Base-by-base conservation (phyloP, 2,329 filamentous ascomycete genomes). In the Cyanodermella asteris region DNA sequence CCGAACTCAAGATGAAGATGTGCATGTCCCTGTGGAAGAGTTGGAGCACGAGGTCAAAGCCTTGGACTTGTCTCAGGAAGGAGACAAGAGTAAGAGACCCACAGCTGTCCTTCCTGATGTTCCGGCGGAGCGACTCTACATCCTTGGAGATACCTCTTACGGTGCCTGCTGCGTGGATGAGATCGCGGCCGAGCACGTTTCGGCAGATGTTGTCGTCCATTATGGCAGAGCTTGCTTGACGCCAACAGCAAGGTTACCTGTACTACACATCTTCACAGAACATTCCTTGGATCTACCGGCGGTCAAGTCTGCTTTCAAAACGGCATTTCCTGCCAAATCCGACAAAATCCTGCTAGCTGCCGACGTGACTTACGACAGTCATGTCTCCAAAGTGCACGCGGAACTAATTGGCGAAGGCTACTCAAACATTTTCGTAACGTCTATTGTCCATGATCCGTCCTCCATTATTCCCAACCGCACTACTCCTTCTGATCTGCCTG, bases 111-210 rank as follows among this genome's bases (percentile, higher is more conserved):
- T 48, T 3, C 42, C 46, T 6, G n/a, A n/a, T n/a, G n/a, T n/a
- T n/a, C n/a, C n/a, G n/a, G 52, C 49, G 21, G 48, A 51, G 27
- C 49, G 59, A 32, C 57, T 94, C 26, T 91, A 76, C 38, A 82
- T 97, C 31, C 56, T 97, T 11, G 87, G 74, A 16, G 87, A 97
- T 47, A 94, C 87, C 3, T 93, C 84, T 2, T 97, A 94, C 49
- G 90, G 87, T 31, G 73, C 84, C 1, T 97, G 87, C 51, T 97
- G 87, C 41, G 82, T 94, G 11, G 87, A 97, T 41, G 87, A 97
- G 51, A 72, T 94, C 20, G 87, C 87, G 0, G 87, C 87, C 3
- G 82, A 97, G 46, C 87, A 97, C 45, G 74, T 80, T 10, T 64
- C 80, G 39, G 82, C 87, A 5, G 74, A 94, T 32, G 77, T 81